A percentile compares a stretch with the other conserved stretches of the same genome.
These are phyloP conservation scores for Aegle marmelos DNA, from an alignment of 345 rosid species.

Conservation along the genomic window DNA sequence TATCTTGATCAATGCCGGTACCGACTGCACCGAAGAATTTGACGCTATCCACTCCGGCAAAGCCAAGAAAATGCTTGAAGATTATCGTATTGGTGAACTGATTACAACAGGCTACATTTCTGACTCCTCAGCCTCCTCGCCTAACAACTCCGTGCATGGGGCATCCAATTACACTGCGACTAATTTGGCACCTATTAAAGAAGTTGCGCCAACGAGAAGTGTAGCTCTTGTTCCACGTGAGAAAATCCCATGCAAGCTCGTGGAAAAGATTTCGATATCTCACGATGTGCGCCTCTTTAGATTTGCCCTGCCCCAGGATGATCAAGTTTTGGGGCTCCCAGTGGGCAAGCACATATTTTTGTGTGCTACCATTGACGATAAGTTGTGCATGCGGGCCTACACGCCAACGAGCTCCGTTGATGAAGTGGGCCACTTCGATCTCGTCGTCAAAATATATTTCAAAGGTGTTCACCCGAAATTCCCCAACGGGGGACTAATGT, in stretches of 20 bases:
- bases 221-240: conserved; percentile 77
- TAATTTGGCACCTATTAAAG: conserved; percentile 63
- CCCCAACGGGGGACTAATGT: conserved; percentile 85
- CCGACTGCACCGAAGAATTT: conserved; percentile 93
- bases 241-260: conserved; percentile 73
- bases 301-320: conserved; percentile 69
- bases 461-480: conserved; percentile 71
- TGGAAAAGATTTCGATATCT: conserved; percentile 64
- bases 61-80: conserved; percentile 78
- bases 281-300: conserved; percentile 65
- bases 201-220: conserved; percentile 33
- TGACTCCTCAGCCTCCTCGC: conserved; percentile 59
- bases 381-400: conserved; percentile 84
- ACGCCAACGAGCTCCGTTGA: conserved; percentile 71
- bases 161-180: conserved; percentile 25
- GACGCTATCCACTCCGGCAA: conserved; percentile 92
- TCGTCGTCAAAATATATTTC: conserved; percentile 79
- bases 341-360: conserved; percentile 87
- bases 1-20: conserved; percentile 83
- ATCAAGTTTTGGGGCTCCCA: conserved; percentile 68
- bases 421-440: conserved; percentile 69
- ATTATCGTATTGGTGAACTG: conserved; percentile 73
- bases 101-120: conserved; percentile 52
- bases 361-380: conserved; percentile 60
- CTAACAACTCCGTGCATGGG: conserved; percentile 68